phyloP scores from a whole-genome alignment of 768 basidiomycete species.

The Lyophyllum decastes region DNA sequence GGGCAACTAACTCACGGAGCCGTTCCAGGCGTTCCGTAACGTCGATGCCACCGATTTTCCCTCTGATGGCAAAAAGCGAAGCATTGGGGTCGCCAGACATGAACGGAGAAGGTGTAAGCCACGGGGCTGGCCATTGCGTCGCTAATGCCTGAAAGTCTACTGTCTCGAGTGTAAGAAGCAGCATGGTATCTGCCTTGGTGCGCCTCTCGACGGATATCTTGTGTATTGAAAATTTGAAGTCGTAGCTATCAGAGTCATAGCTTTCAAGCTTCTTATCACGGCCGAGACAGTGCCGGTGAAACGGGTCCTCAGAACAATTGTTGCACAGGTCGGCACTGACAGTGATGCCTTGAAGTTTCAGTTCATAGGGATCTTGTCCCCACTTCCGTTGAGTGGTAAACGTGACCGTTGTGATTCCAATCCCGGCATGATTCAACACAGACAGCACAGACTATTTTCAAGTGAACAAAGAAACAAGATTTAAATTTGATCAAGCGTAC shows the following conservation, averaged over 20 bases:
- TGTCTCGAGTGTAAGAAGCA: constrained; percentile 44
- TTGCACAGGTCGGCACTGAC: constrained; percentile 50
- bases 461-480: not conserved
- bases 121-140: constrained; percentile 66
- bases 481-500: constrained; percentile 28
- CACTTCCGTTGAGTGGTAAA: constrained; percentile 37
- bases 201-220: constrained; percentile 47
- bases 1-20: constrained; percentile 38
- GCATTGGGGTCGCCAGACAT: constrained; percentile 59
- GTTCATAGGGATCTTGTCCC: constrained; percentile 39
- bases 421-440: constrained; percentile 40
- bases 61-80: constrained; percentile 51
- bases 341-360: constrained; percentile 41
- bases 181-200: constrained; percentile 32
- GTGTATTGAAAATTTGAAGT: constrained; percentile 43
- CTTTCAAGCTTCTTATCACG: constrained; percentile 28
- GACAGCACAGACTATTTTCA: constrained; percentile 43
- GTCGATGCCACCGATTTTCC: constrained; percentile 45
- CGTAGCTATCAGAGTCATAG: constrained; percentile 51
- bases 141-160: constrained; percentile 42
- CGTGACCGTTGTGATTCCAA: constrained; percentile 50
- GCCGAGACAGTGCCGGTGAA: constrained; percentile 60
- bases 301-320: constrained; percentile 33
- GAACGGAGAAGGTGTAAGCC: constrained; percentile 49
- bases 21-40: constrained; percentile 57